These are phyloP conservation scores for Castanospermum australe DNA, from an alignment of 306 rosid genomes.

Conservation along the genomic window DNA sequence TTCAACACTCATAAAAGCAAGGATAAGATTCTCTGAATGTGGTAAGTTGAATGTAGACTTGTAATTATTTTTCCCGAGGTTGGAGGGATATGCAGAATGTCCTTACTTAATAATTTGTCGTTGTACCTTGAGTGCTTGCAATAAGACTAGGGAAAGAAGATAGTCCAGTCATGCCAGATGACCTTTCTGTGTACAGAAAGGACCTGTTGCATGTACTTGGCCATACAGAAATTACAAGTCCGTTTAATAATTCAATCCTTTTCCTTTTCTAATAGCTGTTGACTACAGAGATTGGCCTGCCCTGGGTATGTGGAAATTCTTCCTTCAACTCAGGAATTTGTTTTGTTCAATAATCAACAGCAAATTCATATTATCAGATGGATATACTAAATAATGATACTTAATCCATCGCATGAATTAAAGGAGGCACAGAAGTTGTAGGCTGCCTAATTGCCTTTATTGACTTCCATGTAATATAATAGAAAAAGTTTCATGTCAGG, in stretches of 20 bases:
- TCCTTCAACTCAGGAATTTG: background rate
- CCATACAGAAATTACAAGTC: background rate
- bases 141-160: background rate
- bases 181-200: background rate
- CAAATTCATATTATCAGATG: background rate
- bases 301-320: background rate
- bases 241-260: background rate
- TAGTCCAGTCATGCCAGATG: background rate
- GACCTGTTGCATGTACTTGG: background rate
- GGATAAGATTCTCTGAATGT: slow-evolving; percentile 33
- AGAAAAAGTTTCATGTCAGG: background rate
- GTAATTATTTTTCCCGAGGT: background rate
- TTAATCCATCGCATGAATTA: background rate
- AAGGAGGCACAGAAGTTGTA: background rate
- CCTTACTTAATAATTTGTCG: background rate
- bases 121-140: background rate
- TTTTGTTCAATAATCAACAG: background rate
- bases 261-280: background rate
- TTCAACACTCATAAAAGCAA: slow-evolving; percentile 12
- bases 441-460: slow-evolving; percentile 2
- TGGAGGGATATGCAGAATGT: slow-evolving; percentile 8
- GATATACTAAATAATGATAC: background rate
- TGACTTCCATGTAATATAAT: background rate
- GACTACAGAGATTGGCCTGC: background rate
- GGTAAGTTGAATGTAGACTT: slow-evolving; percentile 4